Base-by-base conservation (phyloP, 352 stramenopile genomes). In the Phytophthora meadii region DNA sequence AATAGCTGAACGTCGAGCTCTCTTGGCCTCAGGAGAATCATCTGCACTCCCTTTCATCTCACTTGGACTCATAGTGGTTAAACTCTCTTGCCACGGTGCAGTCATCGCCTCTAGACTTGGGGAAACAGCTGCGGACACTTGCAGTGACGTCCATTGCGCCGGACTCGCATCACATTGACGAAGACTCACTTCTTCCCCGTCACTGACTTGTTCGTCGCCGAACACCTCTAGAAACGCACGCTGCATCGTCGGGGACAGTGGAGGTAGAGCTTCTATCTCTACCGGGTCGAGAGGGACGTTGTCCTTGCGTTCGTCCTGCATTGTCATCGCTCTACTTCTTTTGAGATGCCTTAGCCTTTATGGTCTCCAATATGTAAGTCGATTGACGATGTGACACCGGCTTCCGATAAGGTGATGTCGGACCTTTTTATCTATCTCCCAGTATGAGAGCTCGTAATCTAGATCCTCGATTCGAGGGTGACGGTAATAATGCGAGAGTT, bases 1-100 rank as follows among this genome's bases (percentile, higher is more conserved):
- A 48, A 89, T 87, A 54, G 84, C 81, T 19, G 79, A 84, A n/a
- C 82, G 65, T 27, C 76, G 54, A 24, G 79, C 70, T 40, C 79
- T 75, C 53, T 75, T 80, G 4, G 66, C 54, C 17, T 73, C 66
- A 7, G 17, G 24, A 22, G 45, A 51, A n/a, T 75, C 61, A 2
- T 54, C 48, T 19, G 32, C n/a, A 11, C 9, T 11, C 28, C 27
- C 44, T 28, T 68, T 71, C 19, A 32, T 65, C 58, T 73, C 61
- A 17, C 49, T 67, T 36, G 53, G 61, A 48, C 53, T 68, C 34
- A 64, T 56, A 3, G 28, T 69, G 27, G 45, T 56, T 12, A 70
- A 1, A 17, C 61, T 37, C 15, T 61, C 36, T 6, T 63, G 65
- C 62, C 61, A 62, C 15, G 44, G 32, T 7, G 50, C 11, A 24